phyloP scores from a whole-genome alignment of 1,284 basidiomycete genomes.

The Sparassis latifolia region DNA sequence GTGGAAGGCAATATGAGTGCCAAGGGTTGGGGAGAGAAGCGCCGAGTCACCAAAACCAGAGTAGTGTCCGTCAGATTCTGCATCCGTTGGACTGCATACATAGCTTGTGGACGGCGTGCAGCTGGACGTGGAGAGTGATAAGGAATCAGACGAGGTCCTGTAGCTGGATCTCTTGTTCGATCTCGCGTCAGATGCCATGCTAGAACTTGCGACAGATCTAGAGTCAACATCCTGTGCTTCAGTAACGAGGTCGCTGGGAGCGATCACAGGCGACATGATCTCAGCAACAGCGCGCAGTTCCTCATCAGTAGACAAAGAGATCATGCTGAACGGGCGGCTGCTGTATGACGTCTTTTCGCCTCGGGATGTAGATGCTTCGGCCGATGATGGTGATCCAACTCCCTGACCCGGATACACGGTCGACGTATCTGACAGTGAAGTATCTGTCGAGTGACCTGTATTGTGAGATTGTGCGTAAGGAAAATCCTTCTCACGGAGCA shows the following conservation, averaged over 20 bases:
- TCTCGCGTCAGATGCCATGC: background rate
- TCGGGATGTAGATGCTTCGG: background rate
- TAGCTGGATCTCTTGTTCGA: conserved; percentile 8
- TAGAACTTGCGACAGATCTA: conserved; percentile 11
- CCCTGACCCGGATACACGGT: too few species aligned
- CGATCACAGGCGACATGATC: conserved; percentile 21
- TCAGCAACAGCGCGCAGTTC: conserved; percentile 29
- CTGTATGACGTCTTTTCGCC: background rate
- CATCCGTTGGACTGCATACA: conserved; percentile 14
- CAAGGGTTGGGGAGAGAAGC: conserved; percentile 13
- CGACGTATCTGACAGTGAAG: too few species aligned
- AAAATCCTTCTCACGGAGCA: too few species aligned
- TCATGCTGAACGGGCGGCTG: conserved; percentile 14
- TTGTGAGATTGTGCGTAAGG: too few species aligned
- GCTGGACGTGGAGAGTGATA: background rate
- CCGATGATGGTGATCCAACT: too few species aligned
- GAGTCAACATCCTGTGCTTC: conserved; percentile 4
- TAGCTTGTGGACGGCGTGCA: conserved; percentile 1
- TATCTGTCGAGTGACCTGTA: too few species aligned
- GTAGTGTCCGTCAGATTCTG: conserved; percentile 30
- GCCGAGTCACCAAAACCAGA: conserved; percentile 23
- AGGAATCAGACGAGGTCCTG: conserved; percentile 13
- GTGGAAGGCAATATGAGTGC: conserved; percentile 17
- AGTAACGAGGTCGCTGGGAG: conserved; percentile 3
- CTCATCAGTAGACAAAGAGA: conserved; percentile 26